Conservation (phyloP, 2,329 filamentous ascomycete species). For the Neopestalotiopsis rosae region DNA sequence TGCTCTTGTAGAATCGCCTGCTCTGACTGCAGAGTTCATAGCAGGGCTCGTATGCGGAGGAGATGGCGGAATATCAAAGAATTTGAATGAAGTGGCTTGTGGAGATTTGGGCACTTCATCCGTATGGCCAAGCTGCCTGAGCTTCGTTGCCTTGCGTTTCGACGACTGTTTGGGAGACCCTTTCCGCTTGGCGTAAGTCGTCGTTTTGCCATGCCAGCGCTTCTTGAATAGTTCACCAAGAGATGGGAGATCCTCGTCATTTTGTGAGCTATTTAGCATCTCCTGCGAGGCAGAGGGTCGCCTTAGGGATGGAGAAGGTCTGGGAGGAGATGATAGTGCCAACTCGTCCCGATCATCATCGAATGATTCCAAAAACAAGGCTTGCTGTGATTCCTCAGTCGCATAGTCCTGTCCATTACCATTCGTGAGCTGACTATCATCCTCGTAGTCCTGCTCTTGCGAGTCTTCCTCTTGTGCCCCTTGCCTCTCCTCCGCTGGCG, state of each 20-base stretch:
- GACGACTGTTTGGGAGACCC: slow-evolving; percentile 33
- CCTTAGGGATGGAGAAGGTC: slow-evolving; percentile 23
- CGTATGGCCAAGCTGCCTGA: slow-evolving; percentile 21
- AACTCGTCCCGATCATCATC: slow-evolving; percentile 28
- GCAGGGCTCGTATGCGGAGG: slow-evolving; percentile 44
- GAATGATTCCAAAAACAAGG: slow-evolving; percentile 19
- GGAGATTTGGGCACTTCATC: slow-evolving; percentile 22
- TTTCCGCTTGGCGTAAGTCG: slow-evolving; percentile 28
- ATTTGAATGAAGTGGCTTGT: slow-evolving; percentile 22
- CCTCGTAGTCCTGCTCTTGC: slow-evolving; percentile 56
- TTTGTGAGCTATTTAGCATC: slow-evolving; percentile 30
- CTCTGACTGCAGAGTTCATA: slow-evolving; percentile 25
- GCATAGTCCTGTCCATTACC: slow-evolving; percentile 32
- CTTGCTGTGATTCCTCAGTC: slow-evolving; percentile 42
- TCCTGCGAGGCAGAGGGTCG: slow-evolving; percentile 7
- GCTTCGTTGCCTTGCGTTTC: slow-evolving; percentile 30
- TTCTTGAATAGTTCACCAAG: slow-evolving; percentile 36
- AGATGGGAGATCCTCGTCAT: slow-evolving; percentile 38
- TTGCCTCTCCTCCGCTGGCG: slow-evolving; percentile 36
- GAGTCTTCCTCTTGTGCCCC: slow-evolving; percentile 47
- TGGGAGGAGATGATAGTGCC: slow-evolving; percentile 24
- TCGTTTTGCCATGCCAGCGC: slow-evolving; percentile 24
- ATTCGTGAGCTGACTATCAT: slow-evolving; percentile 52
- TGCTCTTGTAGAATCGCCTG: slow-evolving; percentile 20
- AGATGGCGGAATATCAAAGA: slow-evolving; percentile 45